Conservation (phyloP, 257 asterid genomes). For the Leptodermis oblonga region DNA sequence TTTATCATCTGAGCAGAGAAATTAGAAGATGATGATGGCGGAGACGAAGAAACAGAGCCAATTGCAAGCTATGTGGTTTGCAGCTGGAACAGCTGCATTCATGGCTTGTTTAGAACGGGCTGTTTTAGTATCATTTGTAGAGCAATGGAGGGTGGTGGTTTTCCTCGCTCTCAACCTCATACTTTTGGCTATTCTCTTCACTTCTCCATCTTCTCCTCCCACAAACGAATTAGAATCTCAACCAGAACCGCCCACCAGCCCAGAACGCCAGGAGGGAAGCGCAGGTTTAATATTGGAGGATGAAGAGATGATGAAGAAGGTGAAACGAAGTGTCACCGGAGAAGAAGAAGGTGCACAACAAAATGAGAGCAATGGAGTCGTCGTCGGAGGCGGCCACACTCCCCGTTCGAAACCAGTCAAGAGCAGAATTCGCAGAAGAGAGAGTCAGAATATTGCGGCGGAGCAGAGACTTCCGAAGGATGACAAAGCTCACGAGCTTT, state of each 20-base stretch:
- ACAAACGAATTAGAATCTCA: conserved; percentile 5
- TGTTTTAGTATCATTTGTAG: conserved; percentile 49
- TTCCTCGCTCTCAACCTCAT: conserved; percentile 81
- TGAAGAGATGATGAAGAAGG: conserved; percentile 17
- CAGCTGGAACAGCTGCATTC: conserved; percentile 81
- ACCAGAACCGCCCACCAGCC: not conserved
- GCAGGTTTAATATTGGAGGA: conserved; percentile 7
- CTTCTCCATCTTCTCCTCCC: conserved; percentile 39
- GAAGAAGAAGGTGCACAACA: not conserved
- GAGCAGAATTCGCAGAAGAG: not conserved
- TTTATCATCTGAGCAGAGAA: not conserved
- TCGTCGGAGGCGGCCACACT: not conserved
- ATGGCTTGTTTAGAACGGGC: conserved; percentile 77
- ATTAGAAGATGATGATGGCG: conserved; percentile 28
- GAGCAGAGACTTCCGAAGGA: not conserved
- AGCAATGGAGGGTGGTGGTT: conserved; percentile 76
- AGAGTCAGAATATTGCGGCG: not conserved
- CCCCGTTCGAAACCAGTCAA: conserved; percentile 5
- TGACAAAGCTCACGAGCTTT: conserved; percentile 38
- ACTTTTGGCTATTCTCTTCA: conserved; percentile 78
- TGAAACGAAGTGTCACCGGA: conserved; percentile 3
- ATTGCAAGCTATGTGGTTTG: conserved; percentile 72
- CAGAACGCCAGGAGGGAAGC: conserved; percentile 4
- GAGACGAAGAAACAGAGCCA: conserved; percentile 40
- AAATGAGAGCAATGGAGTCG: not conserved